Evolutionary conservation across 495 filamentous ascomycete genomes (phyloP), one percentile per base, ranked within the genome.

Genomic region (Antarctomyces pellizariae): DNA sequence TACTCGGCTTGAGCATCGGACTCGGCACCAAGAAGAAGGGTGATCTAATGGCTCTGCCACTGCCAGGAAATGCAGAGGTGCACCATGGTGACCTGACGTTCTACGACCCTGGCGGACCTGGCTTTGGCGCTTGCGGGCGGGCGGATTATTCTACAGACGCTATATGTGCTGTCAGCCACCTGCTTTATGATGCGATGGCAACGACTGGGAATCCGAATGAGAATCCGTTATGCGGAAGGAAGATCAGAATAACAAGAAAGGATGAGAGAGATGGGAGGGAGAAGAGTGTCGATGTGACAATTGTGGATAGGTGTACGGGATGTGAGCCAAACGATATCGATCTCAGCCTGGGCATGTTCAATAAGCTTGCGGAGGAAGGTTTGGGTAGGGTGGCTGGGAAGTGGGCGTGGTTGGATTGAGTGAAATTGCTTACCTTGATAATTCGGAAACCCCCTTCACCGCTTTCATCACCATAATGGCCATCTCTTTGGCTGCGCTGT

Each of bases 221-320:
- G 2, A 82, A 82, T 38, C 69, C 66, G 7, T 42, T 83, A 0
- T 86, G 78, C 34, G 72, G 71, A 2, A 44, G 53, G 40, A 64
- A 53, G 39, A 52, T 89, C 3, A 46, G 69, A 25, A 51, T 73
- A 4, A 48, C 70, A 3, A 77, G 76, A 38, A 39, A 45, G 3
- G 78, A 79, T 39, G 62, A 62, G 7, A 43, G 75, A 0, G 78
- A 74, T 32, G 70, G 67, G 2, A 42, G 50, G 36, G 64, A 54
- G 36, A 49, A 83, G 3, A 36, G 33, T 29, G 41, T 44, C 11
- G 68, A 73, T 42, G 62, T 80, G 3, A 67, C 45, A 21, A 67
- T 89, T 0, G 73, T 79, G 8, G 78, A 86, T 52, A 50, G 75
- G 17, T 84, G 78, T 49, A 56, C 39, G 8, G 71, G 66, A 0